Conservation (phyloP, 805 yeast genomes). For the Candida fluviatilis region DNA sequence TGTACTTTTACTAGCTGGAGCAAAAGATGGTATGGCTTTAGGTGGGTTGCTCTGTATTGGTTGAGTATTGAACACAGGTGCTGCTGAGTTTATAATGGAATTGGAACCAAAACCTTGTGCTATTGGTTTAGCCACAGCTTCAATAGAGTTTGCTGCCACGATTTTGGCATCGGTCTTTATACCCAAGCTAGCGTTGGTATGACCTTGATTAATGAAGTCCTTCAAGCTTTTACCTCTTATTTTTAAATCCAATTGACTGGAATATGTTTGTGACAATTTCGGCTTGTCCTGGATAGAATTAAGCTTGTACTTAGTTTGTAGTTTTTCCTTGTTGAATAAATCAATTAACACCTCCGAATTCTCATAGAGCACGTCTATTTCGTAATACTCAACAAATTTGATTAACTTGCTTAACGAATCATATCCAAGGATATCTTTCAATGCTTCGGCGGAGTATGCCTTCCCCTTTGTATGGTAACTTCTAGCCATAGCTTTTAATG, state of each 20-base stretch:
- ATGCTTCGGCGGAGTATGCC: constrained; percentile 49
- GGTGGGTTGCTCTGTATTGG: neutral
- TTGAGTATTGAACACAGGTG: neutral
- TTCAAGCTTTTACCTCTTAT: constrained; percentile 18
- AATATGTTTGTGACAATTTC: constrained; percentile 30
- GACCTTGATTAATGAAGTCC: constrained; percentile 32
- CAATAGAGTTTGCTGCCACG: neutral
- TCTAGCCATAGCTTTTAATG: constrained; percentile 60
- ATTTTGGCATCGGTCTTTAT: neutral
- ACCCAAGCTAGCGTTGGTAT: constrained; percentile 23
- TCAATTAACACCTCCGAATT: constrained; percentile 29
- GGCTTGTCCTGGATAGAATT: constrained; percentile 37
- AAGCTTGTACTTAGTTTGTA: constrained; percentile 35
- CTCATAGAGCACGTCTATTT: constrained; percentile 40
- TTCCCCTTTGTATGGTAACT: constrained; percentile 69
- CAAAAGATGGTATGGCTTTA: neutral
- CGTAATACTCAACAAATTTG: constrained; percentile 61
- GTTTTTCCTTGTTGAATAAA: constrained; percentile 39
- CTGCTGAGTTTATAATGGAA: neutral
- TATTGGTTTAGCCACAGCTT: neutral
- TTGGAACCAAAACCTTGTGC: neutral
- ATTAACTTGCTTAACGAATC: constrained; percentile 52
- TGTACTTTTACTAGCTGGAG: neutral
- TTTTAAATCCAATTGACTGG: constrained; percentile 26
- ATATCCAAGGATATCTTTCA: constrained; percentile 59